phyloP scores from a whole-genome alignment of 208 protist genomes.

The Naegleria fowleri region DNA sequence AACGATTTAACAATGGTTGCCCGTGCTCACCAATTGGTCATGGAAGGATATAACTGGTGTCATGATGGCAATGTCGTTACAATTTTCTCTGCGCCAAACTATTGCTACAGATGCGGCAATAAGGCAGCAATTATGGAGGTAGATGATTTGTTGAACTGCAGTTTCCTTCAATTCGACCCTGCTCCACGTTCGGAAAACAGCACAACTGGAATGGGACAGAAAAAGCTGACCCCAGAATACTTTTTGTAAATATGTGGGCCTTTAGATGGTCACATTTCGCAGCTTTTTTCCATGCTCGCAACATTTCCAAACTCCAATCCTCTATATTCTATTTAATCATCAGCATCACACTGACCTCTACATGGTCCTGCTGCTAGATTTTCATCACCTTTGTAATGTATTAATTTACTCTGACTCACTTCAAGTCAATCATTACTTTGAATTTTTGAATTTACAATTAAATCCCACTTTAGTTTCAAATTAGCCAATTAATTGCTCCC shows the following conservation, averaged over 20 bases:
- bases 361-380: no score
- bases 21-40: conserved; percentile 92
- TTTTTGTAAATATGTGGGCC: conserved; percentile 78
- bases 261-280: no score
- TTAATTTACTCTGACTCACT: no score
- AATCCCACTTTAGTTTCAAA: no score
- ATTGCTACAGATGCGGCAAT: conserved; percentile 98
- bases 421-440: no score
- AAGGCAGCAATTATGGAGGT: conserved; percentile 91
- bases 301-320: no score
- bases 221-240: conserved; percentile 96
- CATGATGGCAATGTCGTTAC: conserved; percentile 96
- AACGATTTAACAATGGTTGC: conserved; percentile 93
- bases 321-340: no score
- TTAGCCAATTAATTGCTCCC: no score
- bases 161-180: conserved; percentile 97
- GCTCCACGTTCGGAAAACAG: conserved; percentile 94
- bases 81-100: conserved; percentile 98
- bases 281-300: no score
- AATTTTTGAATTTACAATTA: no score
- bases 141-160: conserved; percentile 96
- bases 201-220: conserved; percentile 66
- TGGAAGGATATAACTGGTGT: conserved; percentile 96
- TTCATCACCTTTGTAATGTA: no score
- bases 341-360: no score